Evolutionary conservation across 108 stramenopile genomes (phyloP), one percentile per base, ranked within the genome.

Genomic region (Cyclostephanos tholiformis): DNA sequence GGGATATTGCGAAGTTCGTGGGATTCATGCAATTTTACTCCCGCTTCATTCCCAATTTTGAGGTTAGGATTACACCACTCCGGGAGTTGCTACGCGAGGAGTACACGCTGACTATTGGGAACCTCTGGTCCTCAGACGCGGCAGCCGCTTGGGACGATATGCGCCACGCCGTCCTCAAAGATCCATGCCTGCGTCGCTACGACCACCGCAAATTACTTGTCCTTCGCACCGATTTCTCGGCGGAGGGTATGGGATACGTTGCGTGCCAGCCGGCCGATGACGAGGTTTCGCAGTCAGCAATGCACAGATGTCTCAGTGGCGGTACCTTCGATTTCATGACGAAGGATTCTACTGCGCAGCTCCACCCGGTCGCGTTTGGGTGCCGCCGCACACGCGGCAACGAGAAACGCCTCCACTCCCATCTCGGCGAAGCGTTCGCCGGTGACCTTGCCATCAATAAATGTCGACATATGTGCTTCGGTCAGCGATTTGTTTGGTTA

Each of bases 371-470:
- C 4, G 53, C 53, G 0, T 64, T 73, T 36, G 52, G 72, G 1
- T 52, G 35, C n/a, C 63, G 39, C 1, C 22, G 38, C 4, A 50
- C 26, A 0, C 11, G 60, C 9, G 48, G 60, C 0, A 41, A 71
- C 29, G 50, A 61, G 22, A 29, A 14, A 17, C 11, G 48, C 4
- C 29, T 71, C 0, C 71, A 62, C n/a, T 71, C 71, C 26, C 60
- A 73, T 32, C 17, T 63, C 0, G 63, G 63, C 1, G 72, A 73
- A 73, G 63, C 13, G 1, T 73, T 55, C 13, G 53, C 53, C 7
- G 53, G 53, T 1, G 1, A 55, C 22, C 0, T 8, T 0, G 53
- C 53, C 2, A 55, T 55, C 1, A 55, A 55, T 16, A 55, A 55
- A 17, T 14, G 14, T 46, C 44, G 44, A 13, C 44, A 46, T 14